Percentiles rank a stretch among this genome's conserved stretches.
Conservation (phyloP, 768 basidiomycete genomes). For the Boletus subcaerulescens region DNA sequence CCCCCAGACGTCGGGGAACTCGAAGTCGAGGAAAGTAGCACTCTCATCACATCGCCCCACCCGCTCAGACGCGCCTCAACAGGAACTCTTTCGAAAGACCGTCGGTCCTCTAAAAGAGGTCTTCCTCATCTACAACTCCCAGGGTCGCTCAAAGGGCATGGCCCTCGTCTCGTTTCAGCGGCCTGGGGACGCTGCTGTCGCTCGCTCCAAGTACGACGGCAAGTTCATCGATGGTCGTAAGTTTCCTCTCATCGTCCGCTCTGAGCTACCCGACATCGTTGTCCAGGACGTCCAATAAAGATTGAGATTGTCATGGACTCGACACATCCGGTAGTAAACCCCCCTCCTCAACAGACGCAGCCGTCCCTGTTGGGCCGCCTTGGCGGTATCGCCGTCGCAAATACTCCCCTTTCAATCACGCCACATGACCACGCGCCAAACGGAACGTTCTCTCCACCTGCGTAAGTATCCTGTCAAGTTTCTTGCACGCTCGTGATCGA, state of each 20-base stretch:
- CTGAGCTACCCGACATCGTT: not conserved
- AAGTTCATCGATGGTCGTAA: slow-evolving; percentile 68
- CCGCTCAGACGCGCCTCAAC: slow-evolving; percentile 9
- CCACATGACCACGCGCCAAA: slow-evolving; percentile 19
- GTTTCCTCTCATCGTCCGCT: slow-evolving; percentile 14
- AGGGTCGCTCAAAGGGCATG: slow-evolving; percentile 78
- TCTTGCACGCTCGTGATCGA: not conserved
- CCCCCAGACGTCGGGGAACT: slow-evolving; percentile 66
- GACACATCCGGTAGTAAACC: slow-evolving; percentile 20
- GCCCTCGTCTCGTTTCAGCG: slow-evolving; percentile 69
- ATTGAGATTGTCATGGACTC: slow-evolving; percentile 58
- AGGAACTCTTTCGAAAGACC: slow-evolving; percentile 77
- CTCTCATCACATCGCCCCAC: not conserved
- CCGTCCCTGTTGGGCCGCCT: slow-evolving; percentile 42
- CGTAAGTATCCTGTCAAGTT: slow-evolving; percentile 9
- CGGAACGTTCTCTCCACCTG: not conserved
- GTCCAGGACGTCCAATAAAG: slow-evolving; percentile 62
- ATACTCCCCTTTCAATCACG: not conserved
- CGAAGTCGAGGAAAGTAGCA: slow-evolving; percentile 58
- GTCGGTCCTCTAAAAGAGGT: slow-evolving; percentile 70
- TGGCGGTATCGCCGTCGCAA: slow-evolving; percentile 14
- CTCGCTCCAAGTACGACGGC: slow-evolving; percentile 68
- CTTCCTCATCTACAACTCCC: slow-evolving; percentile 72
- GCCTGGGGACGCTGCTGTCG: slow-evolving; percentile 57
- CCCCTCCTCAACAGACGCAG: slow-evolving; percentile 23